A percentile compares a stretch with the other conserved stretches of the same genome.
phyloP scores from a whole-genome alignment of 2,329 filamentous ascomycete species.

The Drechslerella dactyloides region DNA sequence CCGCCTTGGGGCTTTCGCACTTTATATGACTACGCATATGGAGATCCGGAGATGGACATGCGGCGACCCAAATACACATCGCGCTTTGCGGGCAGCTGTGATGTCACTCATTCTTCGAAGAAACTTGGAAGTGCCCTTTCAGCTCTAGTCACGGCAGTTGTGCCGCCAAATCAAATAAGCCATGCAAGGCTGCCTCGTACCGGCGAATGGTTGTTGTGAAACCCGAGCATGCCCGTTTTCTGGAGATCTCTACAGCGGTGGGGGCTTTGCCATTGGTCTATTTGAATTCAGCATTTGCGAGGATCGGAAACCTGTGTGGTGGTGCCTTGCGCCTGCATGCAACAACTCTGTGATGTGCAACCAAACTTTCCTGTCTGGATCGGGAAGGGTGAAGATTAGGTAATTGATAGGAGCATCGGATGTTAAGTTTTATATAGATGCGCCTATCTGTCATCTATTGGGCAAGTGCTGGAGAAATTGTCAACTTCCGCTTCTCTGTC shows the following conservation, averaged over 20 bases:
- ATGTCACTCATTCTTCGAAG: conserved; percentile 12
- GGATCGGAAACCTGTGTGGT: background rate
- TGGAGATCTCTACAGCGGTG: conserved; percentile 9
- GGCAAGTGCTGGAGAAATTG: too few species aligned
- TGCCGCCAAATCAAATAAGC: conserved; percentile 9
- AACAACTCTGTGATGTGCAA: background rate
- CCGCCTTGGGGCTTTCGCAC: background rate
- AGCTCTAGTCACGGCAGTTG: conserved; percentile 30
- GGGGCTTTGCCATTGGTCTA: conserved; percentile 23
- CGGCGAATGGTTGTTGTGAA: conserved; percentile 9
- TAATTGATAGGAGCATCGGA: background rate
- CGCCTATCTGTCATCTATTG: background rate
- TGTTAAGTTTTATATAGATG: background rate
- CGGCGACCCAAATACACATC: background rate
- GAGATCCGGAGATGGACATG: background rate
- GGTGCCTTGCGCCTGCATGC: conserved; percentile 15
- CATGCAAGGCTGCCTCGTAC: conserved; percentile 1
- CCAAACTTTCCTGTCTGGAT: background rate
- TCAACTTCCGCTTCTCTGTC: too few species aligned
- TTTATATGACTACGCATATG: background rate
- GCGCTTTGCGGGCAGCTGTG: conserved; percentile 3
- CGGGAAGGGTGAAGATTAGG: background rate
- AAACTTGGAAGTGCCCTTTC: conserved; percentile 9
- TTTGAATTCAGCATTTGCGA: conserved; percentile 1
- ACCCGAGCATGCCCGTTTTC: background rate